Conservation (phyloP, 768 basidiomycete genomes). For the Lentinula sp. region DNA sequence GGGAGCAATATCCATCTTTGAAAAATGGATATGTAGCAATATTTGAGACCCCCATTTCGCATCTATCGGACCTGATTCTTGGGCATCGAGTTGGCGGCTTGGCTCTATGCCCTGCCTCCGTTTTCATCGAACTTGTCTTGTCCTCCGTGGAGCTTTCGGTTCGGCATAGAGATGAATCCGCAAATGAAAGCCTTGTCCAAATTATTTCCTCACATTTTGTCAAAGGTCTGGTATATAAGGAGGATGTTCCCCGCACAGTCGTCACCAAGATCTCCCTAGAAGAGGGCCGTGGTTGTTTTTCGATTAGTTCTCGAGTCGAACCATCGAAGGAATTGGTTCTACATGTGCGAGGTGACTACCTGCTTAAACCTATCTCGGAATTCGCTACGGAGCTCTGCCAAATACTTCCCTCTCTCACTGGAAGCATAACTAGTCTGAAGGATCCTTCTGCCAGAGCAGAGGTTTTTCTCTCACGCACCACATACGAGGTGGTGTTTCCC, state of each 20-base stretch:
- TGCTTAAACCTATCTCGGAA: slow-evolving; percentile 23
- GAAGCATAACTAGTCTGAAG: slow-evolving; percentile 25
- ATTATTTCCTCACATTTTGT: slow-evolving; percentile 41
- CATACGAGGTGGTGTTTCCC: slow-evolving; percentile 65
- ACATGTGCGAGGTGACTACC: slow-evolving; percentile 43
- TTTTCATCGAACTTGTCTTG: slow-evolving; percentile 53
- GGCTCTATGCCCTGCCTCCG: slow-evolving; percentile 60
- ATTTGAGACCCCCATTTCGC: slow-evolving; percentile 47
- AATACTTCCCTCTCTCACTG: slow-evolving; percentile 25
- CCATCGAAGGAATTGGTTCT: slow-evolving; percentile 25
- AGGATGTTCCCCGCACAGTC: slow-evolving; percentile 24
- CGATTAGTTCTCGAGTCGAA: slow-evolving; percentile 33
- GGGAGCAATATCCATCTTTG: slow-evolving; percentile 34
- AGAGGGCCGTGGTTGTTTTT: slow-evolving; percentile 35
- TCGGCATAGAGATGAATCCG: slow-evolving; percentile 20
- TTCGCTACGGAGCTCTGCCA: slow-evolving; percentile 31
- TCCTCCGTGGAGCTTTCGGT: slow-evolving; percentile 35
- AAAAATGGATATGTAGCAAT: slow-evolving; percentile 31
- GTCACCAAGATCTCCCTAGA: slow-evolving; percentile 31
- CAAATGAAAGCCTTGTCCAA: slow-evolving; percentile 25
- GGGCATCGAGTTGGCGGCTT: slow-evolving; percentile 55
- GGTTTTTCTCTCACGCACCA: slow-evolving; percentile 46
- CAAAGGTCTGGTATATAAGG: slow-evolving; percentile 47
- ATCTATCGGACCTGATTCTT: slow-evolving; percentile 36
- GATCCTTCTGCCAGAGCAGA: slow-evolving; percentile 25